Percentiles rank a stretch among this genome's conserved stretches.
These are phyloP conservation scores for Microdochium bolleyi DNA, from an alignment of 2,329 filamentous ascomycete species.

Conservation along the genomic window DNA sequence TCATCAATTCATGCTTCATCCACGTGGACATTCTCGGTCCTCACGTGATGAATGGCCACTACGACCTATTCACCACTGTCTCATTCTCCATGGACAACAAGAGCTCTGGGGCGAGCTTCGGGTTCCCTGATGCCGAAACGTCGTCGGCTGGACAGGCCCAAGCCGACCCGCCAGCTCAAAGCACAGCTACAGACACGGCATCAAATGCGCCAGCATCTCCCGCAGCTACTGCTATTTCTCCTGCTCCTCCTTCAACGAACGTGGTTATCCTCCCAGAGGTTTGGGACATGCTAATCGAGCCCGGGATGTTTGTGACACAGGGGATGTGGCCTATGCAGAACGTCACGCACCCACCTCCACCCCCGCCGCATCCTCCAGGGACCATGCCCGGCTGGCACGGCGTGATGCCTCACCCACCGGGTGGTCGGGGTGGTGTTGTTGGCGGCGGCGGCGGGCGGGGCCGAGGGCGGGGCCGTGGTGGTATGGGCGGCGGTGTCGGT, in stretches of 20 bases:
- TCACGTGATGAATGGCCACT: slow-evolving; percentile 44
- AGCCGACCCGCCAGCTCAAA: too few relatives aligned
- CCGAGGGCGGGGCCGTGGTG: slow-evolving; percentile 6
- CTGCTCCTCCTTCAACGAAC: background rate
- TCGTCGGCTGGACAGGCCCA: background rate
- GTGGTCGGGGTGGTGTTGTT: background rate
- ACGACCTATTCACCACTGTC: slow-evolving; percentile 39
- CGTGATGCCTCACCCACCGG: background rate
- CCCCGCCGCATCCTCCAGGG: background rate
- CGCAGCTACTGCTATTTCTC: background rate
- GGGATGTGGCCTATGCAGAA: slow-evolving; percentile 43
- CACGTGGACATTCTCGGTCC: slow-evolving; percentile 45
- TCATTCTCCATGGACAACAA: background rate
- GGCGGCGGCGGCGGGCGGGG: slow-evolving; percentile 4
- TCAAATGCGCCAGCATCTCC: background rate
- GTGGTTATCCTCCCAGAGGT: slow-evolving; percentile 15
- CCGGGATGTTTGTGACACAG: slow-evolving; percentile 45
- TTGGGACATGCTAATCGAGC: slow-evolving; percentile 49
- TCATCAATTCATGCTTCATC: slow-evolving; percentile 46
- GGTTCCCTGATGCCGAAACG: background rate
- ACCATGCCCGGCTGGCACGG: background rate
- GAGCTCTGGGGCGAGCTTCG: background rate
- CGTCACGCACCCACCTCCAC: slow-evolving; percentile 5
- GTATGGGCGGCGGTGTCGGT: slow-evolving; percentile 3
- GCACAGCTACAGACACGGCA: background rate